Evolutionary conservation across 2,329 filamentous ascomycete genomes (phyloP).

Genomic region (Didymella arachidicola): DNA sequence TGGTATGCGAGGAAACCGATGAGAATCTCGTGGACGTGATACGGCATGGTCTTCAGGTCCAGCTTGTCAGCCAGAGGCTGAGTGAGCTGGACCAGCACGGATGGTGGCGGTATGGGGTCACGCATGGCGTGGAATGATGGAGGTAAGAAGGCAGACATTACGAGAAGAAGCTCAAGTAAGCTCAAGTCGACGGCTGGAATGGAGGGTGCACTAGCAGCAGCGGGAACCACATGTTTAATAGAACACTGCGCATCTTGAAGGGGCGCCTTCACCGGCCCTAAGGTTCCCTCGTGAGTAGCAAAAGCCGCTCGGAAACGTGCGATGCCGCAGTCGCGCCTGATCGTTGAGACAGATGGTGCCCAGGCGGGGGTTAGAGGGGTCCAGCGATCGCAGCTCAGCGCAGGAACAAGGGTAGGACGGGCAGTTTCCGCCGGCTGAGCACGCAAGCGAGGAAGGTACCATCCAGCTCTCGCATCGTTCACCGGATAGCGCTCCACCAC

Average conservation of each 20-base stretch:
- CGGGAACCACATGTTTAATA: constrained; percentile 19
- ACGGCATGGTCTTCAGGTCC: constrained; percentile 71
- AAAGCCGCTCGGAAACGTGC: constrained; percentile 19
- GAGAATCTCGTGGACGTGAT: constrained; percentile 79
- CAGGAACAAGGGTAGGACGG: constrained; percentile 14
- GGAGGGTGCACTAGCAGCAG: constrained; percentile 16
- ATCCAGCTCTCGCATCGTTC: constrained; percentile 5
- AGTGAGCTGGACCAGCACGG: constrained; percentile 62
- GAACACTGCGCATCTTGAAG: constrained; percentile 1
- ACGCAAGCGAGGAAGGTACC: constrained; percentile 4
- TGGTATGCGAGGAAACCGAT: constrained; percentile 73
- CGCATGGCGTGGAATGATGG: constrained; percentile 62
- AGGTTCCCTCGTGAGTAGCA: constrained; percentile 19
- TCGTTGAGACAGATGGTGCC: constrained; percentile 21
- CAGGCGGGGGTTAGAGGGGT: constrained; percentile 15
- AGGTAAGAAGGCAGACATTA: constrained; percentile 31
- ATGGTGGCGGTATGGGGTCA: constrained; percentile 73
- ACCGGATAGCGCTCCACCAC: constrained; percentile 22
- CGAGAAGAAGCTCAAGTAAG: constrained; percentile 24
- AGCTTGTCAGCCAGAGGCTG: constrained; percentile 71
- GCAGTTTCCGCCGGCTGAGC: constrained; percentile 4
- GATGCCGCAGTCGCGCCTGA: constrained; percentile 23
- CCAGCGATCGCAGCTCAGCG: constrained; percentile 7
- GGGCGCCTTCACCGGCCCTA: constrained; percentile 5
- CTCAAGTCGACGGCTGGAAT: constrained; percentile 10